Evolutionary conservation across 495 filamentous ascomycete genomes (phyloP).

Genomic region (Delitschia confertaspora): DNA sequence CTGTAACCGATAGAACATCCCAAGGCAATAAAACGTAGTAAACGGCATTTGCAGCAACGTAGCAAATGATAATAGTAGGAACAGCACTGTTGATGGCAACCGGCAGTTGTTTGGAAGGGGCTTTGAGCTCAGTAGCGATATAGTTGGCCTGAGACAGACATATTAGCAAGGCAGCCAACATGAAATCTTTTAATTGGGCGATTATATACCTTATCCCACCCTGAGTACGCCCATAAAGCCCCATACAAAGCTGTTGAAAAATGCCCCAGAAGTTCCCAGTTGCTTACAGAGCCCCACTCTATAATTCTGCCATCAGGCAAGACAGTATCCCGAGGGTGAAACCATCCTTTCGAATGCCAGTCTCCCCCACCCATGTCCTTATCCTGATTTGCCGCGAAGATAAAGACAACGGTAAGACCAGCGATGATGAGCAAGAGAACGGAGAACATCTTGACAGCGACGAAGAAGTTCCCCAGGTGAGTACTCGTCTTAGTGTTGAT

Average conservation of each 20-base stretch:
- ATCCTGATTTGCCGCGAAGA: constrained; percentile 32
- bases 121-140: constrained; percentile 44
- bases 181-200: not conserved
- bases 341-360: constrained; percentile 47
- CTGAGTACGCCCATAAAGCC: constrained; percentile 50
- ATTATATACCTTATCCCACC: constrained; percentile 49
- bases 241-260: constrained; percentile 47
- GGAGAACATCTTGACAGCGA: constrained; percentile 42
- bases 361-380: constrained; percentile 39
- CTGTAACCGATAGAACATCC: constrained; percentile 43
- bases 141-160: constrained; percentile 41
- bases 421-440: constrained; percentile 43
- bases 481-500: constrained; percentile 50
- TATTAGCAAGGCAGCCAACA: not conserved
- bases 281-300: constrained; percentile 39
- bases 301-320: constrained; percentile 41
- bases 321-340: constrained; percentile 38
- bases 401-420: constrained; percentile 39
- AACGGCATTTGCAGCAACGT: constrained; percentile 44
- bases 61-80: constrained; percentile 47
- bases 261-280: constrained; percentile 46
- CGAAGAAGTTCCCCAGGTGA: constrained; percentile 46
- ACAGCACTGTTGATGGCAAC: constrained; percentile 48
- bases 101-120: constrained; percentile 45
- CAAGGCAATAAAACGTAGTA: constrained; percentile 51